phyloP scores from a whole-genome alignment of 805 yeast species.

The Saccharomycopsis vini region DNA sequence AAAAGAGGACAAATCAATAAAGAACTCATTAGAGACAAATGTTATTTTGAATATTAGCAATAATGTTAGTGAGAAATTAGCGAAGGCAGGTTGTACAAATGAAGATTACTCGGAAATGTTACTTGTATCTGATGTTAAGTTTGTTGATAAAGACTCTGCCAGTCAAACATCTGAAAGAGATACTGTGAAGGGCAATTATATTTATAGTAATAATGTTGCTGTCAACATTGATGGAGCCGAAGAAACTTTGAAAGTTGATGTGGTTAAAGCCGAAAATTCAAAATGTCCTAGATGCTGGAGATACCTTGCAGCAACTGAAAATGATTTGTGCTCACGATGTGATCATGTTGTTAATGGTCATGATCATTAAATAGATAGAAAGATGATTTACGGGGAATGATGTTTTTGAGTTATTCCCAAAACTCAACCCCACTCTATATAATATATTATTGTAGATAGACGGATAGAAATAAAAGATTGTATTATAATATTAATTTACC shows the following conservation, averaged over 20 bases:
- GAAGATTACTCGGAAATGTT: slow-evolving; percentile 49
- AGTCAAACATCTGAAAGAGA: not conserved
- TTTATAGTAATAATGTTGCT: slow-evolving; percentile 25
- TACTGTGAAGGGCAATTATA: slow-evolving; percentile 20
- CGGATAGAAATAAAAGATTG: too few species aligned
- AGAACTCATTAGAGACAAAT: slow-evolving; percentile 52
- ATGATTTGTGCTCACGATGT: slow-evolving; percentile 62
- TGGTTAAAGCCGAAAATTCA: slow-evolving; percentile 36
- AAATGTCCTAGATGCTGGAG: slow-evolving; percentile 98
- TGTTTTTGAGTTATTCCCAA: too few species aligned
- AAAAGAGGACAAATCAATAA: slow-evolving; percentile 37
- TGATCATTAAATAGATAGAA: too few species aligned
- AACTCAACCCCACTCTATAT: too few species aligned
- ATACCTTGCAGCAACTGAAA: slow-evolving; percentile 42
- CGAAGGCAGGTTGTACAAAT: slow-evolving; percentile 21
- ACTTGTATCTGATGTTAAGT: slow-evolving; percentile 52
- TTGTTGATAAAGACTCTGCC: slow-evolving; percentile 23
- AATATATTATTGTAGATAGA: too few species aligned
- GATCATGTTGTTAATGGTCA: slow-evolving; percentile 26
- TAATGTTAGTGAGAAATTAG: not conserved
- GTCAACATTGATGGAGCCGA: slow-evolving; percentile 26
- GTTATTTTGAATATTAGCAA: slow-evolving; percentile 22
- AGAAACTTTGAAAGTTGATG: slow-evolving; percentile 24
- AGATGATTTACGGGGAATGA: too few species aligned
- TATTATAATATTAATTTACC: too few species aligned